Conservation (phyloP, 2,329 filamentous ascomycete genomes). For the Xylariaceae sp. region DNA sequence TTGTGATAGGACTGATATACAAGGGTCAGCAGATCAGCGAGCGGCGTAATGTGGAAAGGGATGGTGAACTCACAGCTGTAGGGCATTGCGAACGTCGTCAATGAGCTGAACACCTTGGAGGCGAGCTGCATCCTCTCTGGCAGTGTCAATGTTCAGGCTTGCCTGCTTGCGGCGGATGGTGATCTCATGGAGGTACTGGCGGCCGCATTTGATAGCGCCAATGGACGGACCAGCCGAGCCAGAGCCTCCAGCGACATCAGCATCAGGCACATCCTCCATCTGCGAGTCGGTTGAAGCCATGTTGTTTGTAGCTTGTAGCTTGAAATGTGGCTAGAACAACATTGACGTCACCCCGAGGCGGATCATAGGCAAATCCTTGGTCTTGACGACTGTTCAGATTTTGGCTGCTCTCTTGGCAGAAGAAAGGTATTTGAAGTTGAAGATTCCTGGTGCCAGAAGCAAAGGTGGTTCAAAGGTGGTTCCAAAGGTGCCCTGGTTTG, state of each 20-base stretch:
- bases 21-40: slow-evolving; percentile 22
- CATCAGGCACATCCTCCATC: slow-evolving; percentile 21
- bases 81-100: slow-evolving; percentile 77
- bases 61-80: slow-evolving; percentile 73
- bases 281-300: slow-evolving; percentile 23
- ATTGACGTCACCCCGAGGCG: slow-evolving; percentile 5
- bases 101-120: slow-evolving; percentile 90
- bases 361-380: no score
- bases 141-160: slow-evolving; percentile 73
- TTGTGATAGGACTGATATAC: slow-evolving; percentile 75
- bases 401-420: no score
- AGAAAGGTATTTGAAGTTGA: no score
- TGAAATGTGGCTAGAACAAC: slow-evolving; percentile 3
- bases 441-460: no score
- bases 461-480: no score
- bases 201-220: slow-evolving; percentile 46
- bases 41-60: background rate
- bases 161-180: slow-evolving; percentile 76
- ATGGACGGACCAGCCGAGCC: slow-evolving; percentile 31
- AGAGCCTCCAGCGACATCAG: slow-evolving; percentile 14
- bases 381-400: no score
- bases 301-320: slow-evolving; percentile 1
- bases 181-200: slow-evolving; percentile 83
- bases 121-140: slow-evolving; percentile 80
- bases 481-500: no score